Conservation (phyloP, 257 asterid genomes). For the Solanum habrochaites region DNA sequence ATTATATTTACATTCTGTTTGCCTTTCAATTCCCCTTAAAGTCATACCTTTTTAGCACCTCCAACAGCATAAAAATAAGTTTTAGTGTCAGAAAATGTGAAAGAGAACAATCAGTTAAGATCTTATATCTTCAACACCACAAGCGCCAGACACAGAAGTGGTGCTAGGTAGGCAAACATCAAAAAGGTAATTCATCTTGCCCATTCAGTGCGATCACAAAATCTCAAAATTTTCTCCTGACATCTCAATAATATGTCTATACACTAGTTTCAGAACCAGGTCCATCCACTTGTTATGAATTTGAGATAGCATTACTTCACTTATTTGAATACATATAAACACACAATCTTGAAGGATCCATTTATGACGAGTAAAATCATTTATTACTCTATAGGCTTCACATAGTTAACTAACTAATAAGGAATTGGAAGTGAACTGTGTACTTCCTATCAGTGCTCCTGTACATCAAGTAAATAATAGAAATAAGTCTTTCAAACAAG, state of each 20-base stretch:
- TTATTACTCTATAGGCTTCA: not conserved
- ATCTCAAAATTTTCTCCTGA: not conserved
- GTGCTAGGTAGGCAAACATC: not conserved
- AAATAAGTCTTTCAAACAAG: not conserved
- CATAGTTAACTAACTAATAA: not conserved
- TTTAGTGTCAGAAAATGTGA: not conserved
- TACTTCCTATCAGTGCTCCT: not conserved
- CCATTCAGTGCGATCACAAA: not conserved
- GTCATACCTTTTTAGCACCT: not conserved
- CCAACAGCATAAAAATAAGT: not conserved
- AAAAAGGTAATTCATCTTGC: not conserved
- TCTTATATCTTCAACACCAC: not conserved
- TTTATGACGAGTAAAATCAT: not conserved
- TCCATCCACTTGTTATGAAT: not conserved
- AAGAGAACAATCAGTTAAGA: not conserved
- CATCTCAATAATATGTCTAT: not conserved
- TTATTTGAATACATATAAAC: not conserved
- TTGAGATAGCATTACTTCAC: not conserved
- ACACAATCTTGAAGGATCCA: not conserved
- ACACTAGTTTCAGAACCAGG: not conserved
- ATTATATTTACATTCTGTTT: not conserved
- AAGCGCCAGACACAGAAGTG: not conserved
- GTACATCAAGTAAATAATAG: not conserved
- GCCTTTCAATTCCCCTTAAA: not conserved
- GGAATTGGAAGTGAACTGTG: not conserved